Base-by-base conservation (phyloP, 2,329 filamentous ascomycete genomes). In the Neopestalotiopsis sp. region DNA sequence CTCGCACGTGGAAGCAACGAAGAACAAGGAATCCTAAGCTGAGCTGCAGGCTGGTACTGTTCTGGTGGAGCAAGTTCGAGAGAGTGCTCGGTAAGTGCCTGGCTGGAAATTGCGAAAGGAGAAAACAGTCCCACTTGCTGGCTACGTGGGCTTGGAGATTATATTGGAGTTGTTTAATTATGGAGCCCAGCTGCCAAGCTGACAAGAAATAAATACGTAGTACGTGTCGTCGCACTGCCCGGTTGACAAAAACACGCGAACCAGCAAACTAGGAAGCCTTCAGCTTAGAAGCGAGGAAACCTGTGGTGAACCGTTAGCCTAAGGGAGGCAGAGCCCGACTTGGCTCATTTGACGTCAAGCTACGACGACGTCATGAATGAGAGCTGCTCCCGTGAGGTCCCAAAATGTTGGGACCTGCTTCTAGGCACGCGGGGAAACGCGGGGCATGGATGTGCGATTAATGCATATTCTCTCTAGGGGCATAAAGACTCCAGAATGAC, bases 291-390 rank as follows among this genome's bases (percentile, higher is more conserved):
- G 20, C 2, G 17, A 56, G 49, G 9, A 56, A 56, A 10, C 34
- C 10, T 38, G 34, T 38, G 34, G 34, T 38, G 34, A 38, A 38
- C 5, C 6, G 34, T 38, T 38, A 38, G 34, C 34, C 34, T 38
- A 10, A 38, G 34, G 34, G 34, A 38, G 34, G 34, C 34, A 38
- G 34, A 28, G 24, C 24, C 24, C 3, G 24, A 24, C 49, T 17
- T 56, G 49, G 20, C 20, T 7, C 4, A 34, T 59, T 59, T 59
- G 20, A 24, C 20, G 57, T 59, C 20, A 59, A 59, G 24, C 57
- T 30, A 14, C 24, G 24, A 59, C 57, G 57, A 59, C 57, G 57
- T 59, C 57, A 59, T 59, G 57, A 59, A 34, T 6, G 57, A 30
- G 5, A 59, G 24, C 24, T 14, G 57, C 24, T 59, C 57, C 24